phyloP scores from a whole-genome alignment of 2,329 filamentous ascomycete species.

The Aureobasidium leucospermi region DNA sequence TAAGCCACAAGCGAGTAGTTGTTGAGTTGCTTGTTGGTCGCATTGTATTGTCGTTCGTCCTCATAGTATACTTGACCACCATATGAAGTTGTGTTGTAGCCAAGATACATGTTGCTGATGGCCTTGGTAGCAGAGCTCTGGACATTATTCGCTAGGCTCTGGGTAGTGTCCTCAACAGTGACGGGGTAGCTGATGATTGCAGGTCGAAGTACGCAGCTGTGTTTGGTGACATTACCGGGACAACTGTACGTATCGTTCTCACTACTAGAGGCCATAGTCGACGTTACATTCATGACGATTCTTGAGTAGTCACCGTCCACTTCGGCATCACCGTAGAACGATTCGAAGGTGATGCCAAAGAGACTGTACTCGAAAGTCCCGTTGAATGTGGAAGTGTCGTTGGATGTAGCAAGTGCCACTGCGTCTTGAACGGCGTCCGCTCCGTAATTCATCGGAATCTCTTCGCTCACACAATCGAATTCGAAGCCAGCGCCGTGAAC shows the following conservation, averaged over 20 bases:
- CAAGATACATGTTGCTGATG: neutral
- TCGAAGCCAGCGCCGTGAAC: too few species aligned
- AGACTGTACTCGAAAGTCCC: too few species aligned
- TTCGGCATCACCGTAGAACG: neutral
- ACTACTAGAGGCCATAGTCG: neutral
- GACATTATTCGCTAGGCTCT: neutral
- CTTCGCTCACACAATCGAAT: too few species aligned
- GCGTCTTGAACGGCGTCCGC: too few species aligned
- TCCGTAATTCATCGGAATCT: too few species aligned
- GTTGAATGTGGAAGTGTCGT: too few species aligned
- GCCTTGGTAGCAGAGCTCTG: too few species aligned
- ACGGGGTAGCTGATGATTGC: constrained; percentile 21
- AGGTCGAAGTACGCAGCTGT: constrained; percentile 19
- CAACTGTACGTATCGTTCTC: neutral
- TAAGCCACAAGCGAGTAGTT: constrained; percentile 15
- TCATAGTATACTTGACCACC: neutral
- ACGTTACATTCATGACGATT: constrained; percentile 16
- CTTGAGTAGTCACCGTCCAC: constrained; percentile 1
- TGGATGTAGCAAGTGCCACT: too few species aligned
- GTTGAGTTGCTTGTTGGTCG: constrained; percentile 14
- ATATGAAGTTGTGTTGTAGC: neutral
- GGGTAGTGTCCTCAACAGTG: constrained; percentile 9
- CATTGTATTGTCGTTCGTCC: constrained; percentile 7
- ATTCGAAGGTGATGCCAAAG: constrained; percentile 15
- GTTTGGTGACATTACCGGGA: constrained; percentile 14